These are phyloP conservation scores for Hippophae gyantsensis DNA, from an alignment of 306 rosid genomes.

Conservation along the genomic window DNA sequence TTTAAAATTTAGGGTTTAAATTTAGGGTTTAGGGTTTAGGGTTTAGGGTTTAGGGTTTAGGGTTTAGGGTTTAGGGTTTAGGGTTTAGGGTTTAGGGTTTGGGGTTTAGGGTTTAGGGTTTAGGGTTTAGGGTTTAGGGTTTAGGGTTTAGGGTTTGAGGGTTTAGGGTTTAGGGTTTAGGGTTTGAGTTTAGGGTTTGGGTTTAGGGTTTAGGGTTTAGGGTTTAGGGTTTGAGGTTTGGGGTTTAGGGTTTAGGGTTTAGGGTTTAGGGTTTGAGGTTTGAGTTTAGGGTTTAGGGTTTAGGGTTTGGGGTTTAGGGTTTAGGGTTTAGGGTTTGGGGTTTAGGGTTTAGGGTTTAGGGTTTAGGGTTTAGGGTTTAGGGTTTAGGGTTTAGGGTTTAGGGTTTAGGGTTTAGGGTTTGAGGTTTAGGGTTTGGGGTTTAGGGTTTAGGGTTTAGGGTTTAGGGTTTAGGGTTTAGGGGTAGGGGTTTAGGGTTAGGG, in stretches of 20 bases:
- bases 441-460: conserved; percentile 1
- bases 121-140: conserved; percentile 4
- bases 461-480: conserved; percentile 10
- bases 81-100: conserved; percentile 6
- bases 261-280: conserved; percentile 6
- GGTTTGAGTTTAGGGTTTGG: neutral
- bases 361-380: conserved; percentile 1
- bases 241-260: conserved; percentile 5
- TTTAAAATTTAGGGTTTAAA: too few relatives aligned
- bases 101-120: conserved; percentile 1
- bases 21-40: conserved; percentile 10
- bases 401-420: conserved; percentile 17
- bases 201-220: conserved; percentile 7
- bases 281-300: conserved; percentile 6
- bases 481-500: conserved; percentile 12
- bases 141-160: too few relatives aligned
- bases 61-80: conserved; percentile 3
- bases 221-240: conserved; percentile 5
- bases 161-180: conserved; percentile 3
- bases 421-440: conserved; percentile 3
- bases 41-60: conserved; percentile 12
- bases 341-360: conserved; percentile 6
- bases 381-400: conserved; percentile 5
- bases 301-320: too few relatives aligned
- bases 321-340: neutral